Base-by-base conservation (phyloP, 2,329 filamentous ascomycete species). In the Bipolaris bicolor region DNA sequence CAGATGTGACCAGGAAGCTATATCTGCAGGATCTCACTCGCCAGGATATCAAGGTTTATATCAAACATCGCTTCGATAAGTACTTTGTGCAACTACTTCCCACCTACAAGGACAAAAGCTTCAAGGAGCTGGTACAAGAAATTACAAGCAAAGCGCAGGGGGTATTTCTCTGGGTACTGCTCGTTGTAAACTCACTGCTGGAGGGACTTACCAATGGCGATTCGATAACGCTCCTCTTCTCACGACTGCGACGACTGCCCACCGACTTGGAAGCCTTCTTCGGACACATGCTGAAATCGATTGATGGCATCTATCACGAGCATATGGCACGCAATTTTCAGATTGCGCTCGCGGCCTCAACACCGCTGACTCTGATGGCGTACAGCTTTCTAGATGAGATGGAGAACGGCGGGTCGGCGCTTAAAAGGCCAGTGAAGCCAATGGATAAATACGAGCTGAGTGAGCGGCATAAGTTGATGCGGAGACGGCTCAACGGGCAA, bases 201-300 rank as follows among this genome's bases (percentile, higher is more conserved):
- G 15, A 34, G 33, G 33, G 33, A 13, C 33, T 34, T 34, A 13
- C 33, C 11, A n/a, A 34, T 3, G 33, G 10, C 33, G 15, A 34
- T 34, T 34, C 33, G 33, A 34, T 34, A 15, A 3, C 33, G 11
- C 33, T 34, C n/a, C 33, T 34, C 33, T n/a, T 34, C 15, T 15
- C 50, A 36, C 3, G 15, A 66, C 13, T 68, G 2, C 22, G 60
- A 15, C 13, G 34, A 6, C 53, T 65, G 7, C 65, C 65, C 3
- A 10, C 57, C 7, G 58, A 61, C 4, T 41, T 69, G 3, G 50
- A 69, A 6, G 31, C 61, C 18, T 67, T 62, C 20, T 67, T 68
- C 22, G 20, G 58, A 29, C 58, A 52, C 4, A 61, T 67, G 3
- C 26, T 65, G 20, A 49, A 59, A 3, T 20, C 39, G 3, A n/a